Percentiles rank a stretch among this genome's conserved stretches.
phyloP scores from a whole-genome alignment of 306 rosid species.

The Alnus rubra region DNA sequence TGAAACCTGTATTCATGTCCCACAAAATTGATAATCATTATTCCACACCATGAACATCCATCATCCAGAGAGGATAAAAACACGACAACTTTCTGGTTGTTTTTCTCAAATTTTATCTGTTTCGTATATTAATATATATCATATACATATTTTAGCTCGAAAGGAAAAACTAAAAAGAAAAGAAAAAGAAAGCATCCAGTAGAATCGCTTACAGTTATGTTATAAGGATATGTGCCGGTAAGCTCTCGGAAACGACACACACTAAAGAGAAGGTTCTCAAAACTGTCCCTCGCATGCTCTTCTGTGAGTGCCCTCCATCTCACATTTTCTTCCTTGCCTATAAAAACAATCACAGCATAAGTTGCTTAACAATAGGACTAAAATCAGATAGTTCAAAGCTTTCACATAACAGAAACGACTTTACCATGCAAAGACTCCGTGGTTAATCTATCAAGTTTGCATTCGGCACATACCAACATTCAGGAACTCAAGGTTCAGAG shows the following conservation, averaged over 20 bases:
- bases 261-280: conserved; percentile 92
- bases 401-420: conserved; percentile 15
- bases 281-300: conserved; percentile 97
- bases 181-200: background rate
- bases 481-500: conserved; percentile 5
- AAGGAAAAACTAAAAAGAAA: background rate
- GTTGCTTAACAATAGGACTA: background rate
- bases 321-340: conserved; percentile 65
- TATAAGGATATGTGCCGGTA: conserved; percentile 77
- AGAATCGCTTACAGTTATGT: conserved; percentile 68
- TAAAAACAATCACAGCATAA: conserved; percentile 19
- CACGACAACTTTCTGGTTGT: background rate
- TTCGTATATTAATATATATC: background rate
- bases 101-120: background rate
- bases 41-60: background rate
- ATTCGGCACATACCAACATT: background rate
- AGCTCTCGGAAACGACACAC: conserved; percentile 92
- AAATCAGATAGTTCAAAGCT: conserved; percentile 1
- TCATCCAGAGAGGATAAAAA: background rate
- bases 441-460: background rate
- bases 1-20: background rate
- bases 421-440: background rate
- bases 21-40: background rate
- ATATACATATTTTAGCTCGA: background rate
- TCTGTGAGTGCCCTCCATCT: conserved; percentile 85